Percentiles rank a stretch among this genome's conserved stretches.
Evolutionary conservation across 208 protist genomes (phyloP).

Genomic region (Strigomonas galati): DNA sequence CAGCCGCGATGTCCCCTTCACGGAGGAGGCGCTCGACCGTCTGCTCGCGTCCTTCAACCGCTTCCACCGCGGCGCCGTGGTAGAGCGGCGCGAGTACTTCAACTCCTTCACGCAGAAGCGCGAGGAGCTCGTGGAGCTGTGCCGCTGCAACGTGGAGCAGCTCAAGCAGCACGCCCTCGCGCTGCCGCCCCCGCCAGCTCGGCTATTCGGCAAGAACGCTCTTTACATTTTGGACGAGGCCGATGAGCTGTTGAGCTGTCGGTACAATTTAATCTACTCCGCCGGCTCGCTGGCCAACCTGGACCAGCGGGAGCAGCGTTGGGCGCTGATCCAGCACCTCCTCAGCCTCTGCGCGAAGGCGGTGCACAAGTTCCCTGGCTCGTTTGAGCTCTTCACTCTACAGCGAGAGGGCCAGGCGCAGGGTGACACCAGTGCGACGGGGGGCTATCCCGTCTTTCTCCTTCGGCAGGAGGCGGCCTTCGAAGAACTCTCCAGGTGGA

Average conservation of each 20-base stretch:
- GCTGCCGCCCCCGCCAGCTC: too few species aligned
- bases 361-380: too few species aligned
- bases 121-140: neutral
- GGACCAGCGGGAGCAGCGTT: neutral
- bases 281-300: neutral
- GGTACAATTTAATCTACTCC: slow-evolving; percentile 7
- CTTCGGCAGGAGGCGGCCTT: too few species aligned
- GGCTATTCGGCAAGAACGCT: neutral
- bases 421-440: too few species aligned
- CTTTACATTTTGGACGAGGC: slow-evolving; percentile 13
- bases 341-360: too few species aligned
- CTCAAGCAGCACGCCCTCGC: neutral
- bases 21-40: neutral
- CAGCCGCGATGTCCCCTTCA: neutral
- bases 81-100: neutral
- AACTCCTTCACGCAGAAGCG: slow-evolving; percentile 6
- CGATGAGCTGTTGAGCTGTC: slow-evolving; percentile 3
- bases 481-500: too few species aligned
- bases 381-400: too few species aligned
- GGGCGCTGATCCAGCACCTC: neutral
- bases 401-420: too few species aligned
- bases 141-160: neutral
- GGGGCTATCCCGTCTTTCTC: too few species aligned
- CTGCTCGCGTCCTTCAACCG: neutral
- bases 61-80: neutral